A percentile compares a stretch with the other conserved stretches of the same genome.
Conservation (phyloP, 495 filamentous ascomycete species). For the Pseudevernia furfuracea region DNA sequence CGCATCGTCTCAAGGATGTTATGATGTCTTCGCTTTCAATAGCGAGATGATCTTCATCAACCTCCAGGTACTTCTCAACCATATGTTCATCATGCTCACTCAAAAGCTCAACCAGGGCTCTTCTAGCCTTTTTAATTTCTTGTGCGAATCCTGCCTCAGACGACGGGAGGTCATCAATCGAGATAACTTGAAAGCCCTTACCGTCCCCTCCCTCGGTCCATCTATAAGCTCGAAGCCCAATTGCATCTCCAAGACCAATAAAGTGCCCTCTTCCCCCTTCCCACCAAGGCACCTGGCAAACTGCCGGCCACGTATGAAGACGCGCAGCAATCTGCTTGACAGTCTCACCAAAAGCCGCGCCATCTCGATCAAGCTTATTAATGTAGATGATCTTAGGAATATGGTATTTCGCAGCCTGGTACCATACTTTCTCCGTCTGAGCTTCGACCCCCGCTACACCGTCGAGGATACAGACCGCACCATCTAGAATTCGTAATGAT, state of each 20-base stretch:
- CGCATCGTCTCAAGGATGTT: slow-evolving; percentile 62
- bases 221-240: slow-evolving; percentile 49
- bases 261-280: slow-evolving; percentile 63
- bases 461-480: slow-evolving; percentile 91
- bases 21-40: slow-evolving; percentile 60
- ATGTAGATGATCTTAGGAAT: slow-evolving; percentile 86
- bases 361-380: slow-evolving; percentile 95
- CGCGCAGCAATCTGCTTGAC: slow-evolving; percentile 76
- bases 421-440: slow-evolving; percentile 96
- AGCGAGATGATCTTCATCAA: slow-evolving; percentile 60
- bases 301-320: slow-evolving; percentile 74
- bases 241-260: slow-evolving; percentile 73
- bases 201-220: slow-evolving; percentile 61
- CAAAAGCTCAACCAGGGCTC: slow-evolving; percentile 70
- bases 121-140: slow-evolving; percentile 70
- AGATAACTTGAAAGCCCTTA: slow-evolving; percentile 47
- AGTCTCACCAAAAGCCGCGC: slow-evolving; percentile 80
- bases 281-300: slow-evolving; percentile 96
- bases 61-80: slow-evolving; percentile 73
- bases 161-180: slow-evolving; percentile 43
- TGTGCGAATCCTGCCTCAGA: slow-evolving; percentile 49
- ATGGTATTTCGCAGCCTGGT: slow-evolving; percentile 72
- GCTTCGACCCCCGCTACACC: slow-evolving; percentile 96
- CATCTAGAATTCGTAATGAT: slow-evolving; percentile 87
- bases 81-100: slow-evolving; percentile 82